phyloP scores from a whole-genome alignment of 768 basidiomycete genomes.

The Pholiota molesta region DNA sequence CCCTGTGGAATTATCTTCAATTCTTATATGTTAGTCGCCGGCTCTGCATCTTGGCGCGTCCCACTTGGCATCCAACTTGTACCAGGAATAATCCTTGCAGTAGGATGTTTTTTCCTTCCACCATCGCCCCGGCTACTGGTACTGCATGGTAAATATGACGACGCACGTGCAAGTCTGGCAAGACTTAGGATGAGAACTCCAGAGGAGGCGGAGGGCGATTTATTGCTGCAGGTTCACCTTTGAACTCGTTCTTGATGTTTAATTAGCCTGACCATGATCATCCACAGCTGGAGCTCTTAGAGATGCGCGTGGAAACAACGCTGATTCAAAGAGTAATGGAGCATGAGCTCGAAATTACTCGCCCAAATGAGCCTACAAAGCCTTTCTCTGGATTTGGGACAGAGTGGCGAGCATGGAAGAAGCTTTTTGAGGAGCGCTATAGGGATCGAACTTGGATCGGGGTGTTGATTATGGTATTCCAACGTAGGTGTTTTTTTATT shows the following conservation, averaged over 20 bases:
- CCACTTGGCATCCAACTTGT: constrained; percentile 73
- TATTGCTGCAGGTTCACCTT: constrained; percentile 2
- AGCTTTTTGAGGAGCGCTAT: constrained; percentile 57
- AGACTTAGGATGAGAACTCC: constrained; percentile 51
- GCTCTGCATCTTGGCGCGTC: constrained; percentile 75
- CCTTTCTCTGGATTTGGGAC: constrained; percentile 26
- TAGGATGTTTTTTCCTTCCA: constrained; percentile 64
- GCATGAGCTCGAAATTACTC: constrained; percentile 11
- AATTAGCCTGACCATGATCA: constrained; percentile 37
- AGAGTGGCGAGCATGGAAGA: constrained; percentile 53
- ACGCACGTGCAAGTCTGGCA: constrained; percentile 61
- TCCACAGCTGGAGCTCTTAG: constrained; percentile 71
- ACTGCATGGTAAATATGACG: constrained; percentile 53
- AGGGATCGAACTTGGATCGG: constrained; percentile 69
- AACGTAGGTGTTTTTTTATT: constrained; percentile 53
- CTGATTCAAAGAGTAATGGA: constrained; percentile 45
- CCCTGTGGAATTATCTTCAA: background rate
- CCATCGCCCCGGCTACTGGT: constrained; percentile 66
- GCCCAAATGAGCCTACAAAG: background rate
- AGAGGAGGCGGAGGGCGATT: constrained; percentile 50
- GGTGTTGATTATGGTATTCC: constrained; percentile 79
- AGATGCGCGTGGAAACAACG: constrained; percentile 71
- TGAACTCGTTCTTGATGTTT: background rate
- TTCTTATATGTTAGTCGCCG: constrained; percentile 43
- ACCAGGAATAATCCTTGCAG: constrained; percentile 66